Conservation (phyloP, 1,284 basidiomycete species). For the Ceratobasidium sp. region DNA sequence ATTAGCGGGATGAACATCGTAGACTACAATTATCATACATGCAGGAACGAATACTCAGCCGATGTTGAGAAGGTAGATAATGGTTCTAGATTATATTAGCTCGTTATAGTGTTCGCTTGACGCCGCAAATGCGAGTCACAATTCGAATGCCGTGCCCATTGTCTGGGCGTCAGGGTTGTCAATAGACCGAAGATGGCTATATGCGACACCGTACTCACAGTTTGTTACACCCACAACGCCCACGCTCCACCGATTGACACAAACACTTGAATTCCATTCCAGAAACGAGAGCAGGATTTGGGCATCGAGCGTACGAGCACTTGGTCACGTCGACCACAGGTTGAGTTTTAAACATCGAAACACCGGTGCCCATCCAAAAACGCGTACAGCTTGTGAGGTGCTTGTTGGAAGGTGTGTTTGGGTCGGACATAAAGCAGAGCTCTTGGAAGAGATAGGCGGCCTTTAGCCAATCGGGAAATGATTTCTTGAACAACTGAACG, state of each 20-base stretch:
- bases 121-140: background rate
- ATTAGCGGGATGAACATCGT: too few species aligned
- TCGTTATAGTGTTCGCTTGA: too few species aligned
- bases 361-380: background rate
- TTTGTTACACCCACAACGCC: background rate
- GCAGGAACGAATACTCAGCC: too few species aligned
- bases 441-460: background rate
- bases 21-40: too few species aligned
- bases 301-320: constrained; percentile 8
- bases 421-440: background rate
- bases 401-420: background rate
- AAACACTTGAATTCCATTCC: background rate
- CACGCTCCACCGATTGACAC: background rate
- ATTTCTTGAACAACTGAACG: background rate
- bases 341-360: background rate
- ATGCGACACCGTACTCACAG: background rate
- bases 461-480: constrained; percentile 20
- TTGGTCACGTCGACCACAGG: background rate
- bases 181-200: background rate
- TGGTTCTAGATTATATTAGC: too few species aligned
- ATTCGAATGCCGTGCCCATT: background rate
- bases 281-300: background rate
- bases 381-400: background rate
- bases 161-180: background rate
- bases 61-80: too few species aligned